Percentiles rank a stretch among this genome's conserved stretches.
phyloP scores from a whole-genome alignment of 2,329 filamentous ascomycete species.

The Calonectria naviculata region DNA sequence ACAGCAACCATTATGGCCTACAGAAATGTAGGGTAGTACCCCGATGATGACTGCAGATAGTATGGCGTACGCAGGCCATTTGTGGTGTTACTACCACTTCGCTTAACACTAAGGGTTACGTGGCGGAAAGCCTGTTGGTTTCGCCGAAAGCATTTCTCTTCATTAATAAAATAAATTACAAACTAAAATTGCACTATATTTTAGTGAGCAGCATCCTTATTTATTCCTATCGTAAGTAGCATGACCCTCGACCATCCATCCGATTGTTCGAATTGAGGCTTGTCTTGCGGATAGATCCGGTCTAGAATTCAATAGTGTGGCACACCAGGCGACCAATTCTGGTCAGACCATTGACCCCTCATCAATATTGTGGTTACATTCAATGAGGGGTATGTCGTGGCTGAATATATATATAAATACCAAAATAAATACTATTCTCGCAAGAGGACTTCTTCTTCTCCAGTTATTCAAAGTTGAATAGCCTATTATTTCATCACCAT shows the following conservation, averaged over 20 bases:
- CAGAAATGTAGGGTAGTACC: not conserved
- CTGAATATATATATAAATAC: not conserved
- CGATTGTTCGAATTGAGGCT: too few relatives aligned
- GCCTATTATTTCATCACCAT: conserved; percentile 1
- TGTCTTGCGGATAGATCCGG: not conserved
- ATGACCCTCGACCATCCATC: not conserved
- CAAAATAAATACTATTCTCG: not conserved
- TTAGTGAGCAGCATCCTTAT: not conserved
- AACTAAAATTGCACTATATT: not conserved
- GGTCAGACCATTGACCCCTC: not conserved
- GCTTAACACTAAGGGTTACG: not conserved
- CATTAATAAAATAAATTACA: not conserved
- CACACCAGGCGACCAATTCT: conserved; percentile 3
- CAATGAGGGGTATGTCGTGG: not conserved
- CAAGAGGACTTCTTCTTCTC: not conserved
- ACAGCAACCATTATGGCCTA: not conserved
- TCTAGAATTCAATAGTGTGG: not conserved
- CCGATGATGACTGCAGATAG: conserved; percentile 4
- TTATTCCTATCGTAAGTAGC: not conserved
- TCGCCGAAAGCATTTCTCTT: not conserved
- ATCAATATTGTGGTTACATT: not conserved
- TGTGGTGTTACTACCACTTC: not conserved
- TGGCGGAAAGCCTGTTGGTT: not conserved
- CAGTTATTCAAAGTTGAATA: not conserved
- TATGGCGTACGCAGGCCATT: not conserved